phyloP scores from a whole-genome alignment of 2,329 filamentous ascomycete species.

The Chaetomiaceae sp. region DNA sequence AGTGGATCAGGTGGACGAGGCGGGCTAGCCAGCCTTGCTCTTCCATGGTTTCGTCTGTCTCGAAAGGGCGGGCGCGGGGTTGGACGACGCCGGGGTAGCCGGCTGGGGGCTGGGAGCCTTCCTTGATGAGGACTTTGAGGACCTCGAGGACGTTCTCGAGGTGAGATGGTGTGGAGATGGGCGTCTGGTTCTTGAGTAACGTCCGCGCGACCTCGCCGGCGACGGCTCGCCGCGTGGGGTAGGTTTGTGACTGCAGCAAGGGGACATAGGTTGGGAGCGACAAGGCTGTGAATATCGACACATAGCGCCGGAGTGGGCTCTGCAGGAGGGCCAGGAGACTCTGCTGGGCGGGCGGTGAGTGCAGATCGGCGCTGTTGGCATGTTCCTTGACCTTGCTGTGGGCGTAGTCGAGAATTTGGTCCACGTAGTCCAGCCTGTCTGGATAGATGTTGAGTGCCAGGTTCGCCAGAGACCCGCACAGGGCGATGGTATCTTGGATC shows the following conservation, averaged over 20 bases:
- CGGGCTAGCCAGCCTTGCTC: constrained; percentile 96
- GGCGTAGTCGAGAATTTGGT: constrained; percentile 88
- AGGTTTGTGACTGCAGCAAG: constrained; percentile 85
- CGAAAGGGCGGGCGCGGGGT: constrained; percentile 63
- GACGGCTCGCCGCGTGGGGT: constrained; percentile 84
- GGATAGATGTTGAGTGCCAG: constrained; percentile 95
- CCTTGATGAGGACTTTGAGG: constrained; percentile 85
- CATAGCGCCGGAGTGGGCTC: constrained; percentile 82
- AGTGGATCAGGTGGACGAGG: constrained; percentile 82
- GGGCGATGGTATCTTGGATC: constrained; percentile 89
- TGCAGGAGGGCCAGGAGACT: constrained; percentile 87
- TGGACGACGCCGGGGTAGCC: constrained; percentile 81
- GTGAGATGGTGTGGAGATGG: constrained; percentile 71
- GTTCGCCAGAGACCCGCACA: constrained; percentile 90
- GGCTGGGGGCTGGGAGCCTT: constrained; percentile 77
- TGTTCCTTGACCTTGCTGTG: constrained; percentile 82
- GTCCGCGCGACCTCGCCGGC: constrained; percentile 82
- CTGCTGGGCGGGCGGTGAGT: constrained; percentile 80
- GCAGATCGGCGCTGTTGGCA: constrained; percentile 90
- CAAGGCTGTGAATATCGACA: constrained; percentile 92
- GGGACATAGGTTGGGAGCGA: constrained; percentile 89
- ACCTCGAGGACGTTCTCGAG: constrained; percentile 86
- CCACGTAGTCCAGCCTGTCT: constrained; percentile 85
- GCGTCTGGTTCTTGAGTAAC: constrained; percentile 76
- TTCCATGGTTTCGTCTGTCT: constrained; percentile 96